These are phyloP conservation scores for Ceratobasidium sp. DNA, from an alignment of 1,284 basidiomycete genomes.

Conservation along the genomic window DNA sequence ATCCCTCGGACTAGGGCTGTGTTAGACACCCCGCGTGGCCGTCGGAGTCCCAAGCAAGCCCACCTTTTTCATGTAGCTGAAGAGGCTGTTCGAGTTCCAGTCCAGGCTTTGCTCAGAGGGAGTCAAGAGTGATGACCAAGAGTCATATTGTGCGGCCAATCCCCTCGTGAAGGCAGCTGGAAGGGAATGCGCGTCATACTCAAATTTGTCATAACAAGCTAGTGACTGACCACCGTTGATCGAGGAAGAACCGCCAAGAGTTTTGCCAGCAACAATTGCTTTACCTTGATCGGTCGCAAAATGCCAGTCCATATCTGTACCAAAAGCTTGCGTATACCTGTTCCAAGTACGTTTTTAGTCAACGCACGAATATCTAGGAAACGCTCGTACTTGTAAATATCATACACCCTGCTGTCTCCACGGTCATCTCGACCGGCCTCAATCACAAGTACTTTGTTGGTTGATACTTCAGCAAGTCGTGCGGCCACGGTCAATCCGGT, in stretches of 20 bases:
- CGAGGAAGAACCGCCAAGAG: conserved; percentile 64
- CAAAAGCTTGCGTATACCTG: conserved; percentile 52
- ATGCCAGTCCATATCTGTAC: conserved; percentile 58
- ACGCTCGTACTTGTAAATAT: conserved; percentile 57
- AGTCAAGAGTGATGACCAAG: conserved; percentile 60
- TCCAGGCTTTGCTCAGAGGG: conserved; percentile 52
- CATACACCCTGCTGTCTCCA: conserved; percentile 56
- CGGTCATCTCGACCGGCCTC: conserved; percentile 65
- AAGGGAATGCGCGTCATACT: background rate
- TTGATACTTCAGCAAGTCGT: conserved; percentile 64
- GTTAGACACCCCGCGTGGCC: no score
- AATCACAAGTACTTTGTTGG: conserved; percentile 61
- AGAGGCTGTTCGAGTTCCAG: conserved; percentile 66
- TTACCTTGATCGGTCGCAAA: conserved; percentile 59
- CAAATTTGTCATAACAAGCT: background rate
- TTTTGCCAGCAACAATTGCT: conserved; percentile 60
- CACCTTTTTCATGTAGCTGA: conserved; percentile 61
- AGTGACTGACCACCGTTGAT: conserved; percentile 65
- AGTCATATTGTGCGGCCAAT: conserved; percentile 64
- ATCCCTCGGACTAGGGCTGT: conserved; percentile 55
- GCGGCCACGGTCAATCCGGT: conserved; percentile 68
- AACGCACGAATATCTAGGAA: background rate
- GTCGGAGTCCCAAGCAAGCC: background rate
- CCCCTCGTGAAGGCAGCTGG: conserved; percentile 57
- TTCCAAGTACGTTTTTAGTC: background rate